phyloP scores from a whole-genome alignment of 2,329 filamentous ascomycete species.

The Nannizzia gypsea region DNA sequence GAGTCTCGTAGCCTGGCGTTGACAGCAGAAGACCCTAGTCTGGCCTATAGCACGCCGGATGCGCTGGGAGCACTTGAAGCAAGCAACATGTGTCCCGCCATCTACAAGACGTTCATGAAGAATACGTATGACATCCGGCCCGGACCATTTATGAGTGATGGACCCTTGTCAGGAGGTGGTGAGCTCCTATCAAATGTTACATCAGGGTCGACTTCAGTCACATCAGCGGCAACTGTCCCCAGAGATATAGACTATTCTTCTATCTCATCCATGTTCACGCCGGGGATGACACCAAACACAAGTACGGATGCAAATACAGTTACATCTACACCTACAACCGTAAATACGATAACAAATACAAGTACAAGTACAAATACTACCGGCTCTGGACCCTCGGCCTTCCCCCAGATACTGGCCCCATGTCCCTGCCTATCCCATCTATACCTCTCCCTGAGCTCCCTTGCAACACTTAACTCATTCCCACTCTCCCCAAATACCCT shows the following conservation, averaged over 20 bases:
- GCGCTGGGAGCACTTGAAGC: constrained; percentile 16
- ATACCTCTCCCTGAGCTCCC: constrained; percentile 34
- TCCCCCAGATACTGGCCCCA: constrained; percentile 12
- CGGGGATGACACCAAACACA: background rate
- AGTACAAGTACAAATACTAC: background rate
- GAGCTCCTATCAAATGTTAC: background rate
- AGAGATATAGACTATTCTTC: constrained; percentile 11
- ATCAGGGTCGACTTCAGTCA: background rate
- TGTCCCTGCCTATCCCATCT: constrained; percentile 33
- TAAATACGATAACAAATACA: background rate
- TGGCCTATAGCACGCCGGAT: constrained; percentile 12
- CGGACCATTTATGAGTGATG: constrained; percentile 10
- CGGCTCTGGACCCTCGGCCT: background rate
- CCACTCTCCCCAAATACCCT: constrained; percentile 34
- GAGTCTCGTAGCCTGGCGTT: background rate
- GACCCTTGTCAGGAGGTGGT: constrained; percentile 10
- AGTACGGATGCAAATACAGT: background rate
- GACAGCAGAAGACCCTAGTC: background rate
- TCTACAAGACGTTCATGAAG: constrained; percentile 16
- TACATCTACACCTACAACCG: background rate
- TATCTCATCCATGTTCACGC: constrained; percentile 8
- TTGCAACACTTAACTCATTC: constrained; percentile 32
- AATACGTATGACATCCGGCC: constrained; percentile 10
- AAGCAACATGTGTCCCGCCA: constrained; percentile 21
- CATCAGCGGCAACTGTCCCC: constrained; percentile 2